Percentiles rank a stretch among this genome's conserved stretches.
These are phyloP conservation scores for Gonium pectorale DNA, from an alignment of 139 green algal species.

Conservation along the genomic window DNA sequence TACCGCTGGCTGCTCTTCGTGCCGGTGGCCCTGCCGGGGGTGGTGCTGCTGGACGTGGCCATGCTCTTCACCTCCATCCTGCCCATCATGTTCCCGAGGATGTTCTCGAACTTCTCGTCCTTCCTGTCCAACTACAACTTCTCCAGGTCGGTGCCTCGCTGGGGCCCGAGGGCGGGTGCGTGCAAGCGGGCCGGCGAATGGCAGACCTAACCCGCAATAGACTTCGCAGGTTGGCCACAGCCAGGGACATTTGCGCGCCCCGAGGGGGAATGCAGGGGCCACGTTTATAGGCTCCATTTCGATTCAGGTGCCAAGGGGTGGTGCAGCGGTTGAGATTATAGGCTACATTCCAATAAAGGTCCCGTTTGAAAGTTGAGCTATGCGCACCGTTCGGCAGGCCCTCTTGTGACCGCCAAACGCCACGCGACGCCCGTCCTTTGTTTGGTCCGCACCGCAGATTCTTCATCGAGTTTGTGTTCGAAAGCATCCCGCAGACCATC, in stretches of 20 bases:
- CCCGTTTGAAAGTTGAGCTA: no score
- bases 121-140: conserved; percentile 68
- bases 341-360: no score
- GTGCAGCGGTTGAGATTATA: no score
- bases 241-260: no score
- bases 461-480: conserved; percentile 61
- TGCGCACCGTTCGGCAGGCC: no score
- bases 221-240: no score
- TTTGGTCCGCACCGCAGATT: background rate
- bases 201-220: no score
- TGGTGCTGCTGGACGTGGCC: conserved; percentile 41
- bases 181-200: no score
- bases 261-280: no score
- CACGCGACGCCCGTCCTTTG: background rate
- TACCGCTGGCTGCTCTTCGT: conserved; percentile 47
- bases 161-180: background rate
- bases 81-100: conserved; percentile 19
- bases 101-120: conserved; percentile 37
- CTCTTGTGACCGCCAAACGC: no score
- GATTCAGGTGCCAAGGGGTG: no score
- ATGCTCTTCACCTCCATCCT: conserved; percentile 53
- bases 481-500: conserved; percentile 49
- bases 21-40: conserved; percentile 39
- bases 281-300: no score
- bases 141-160: background rate